Evolutionary conservation across 2,329 filamentous ascomycete genomes (phyloP).

Genomic region (Fusarium sp.): DNA sequence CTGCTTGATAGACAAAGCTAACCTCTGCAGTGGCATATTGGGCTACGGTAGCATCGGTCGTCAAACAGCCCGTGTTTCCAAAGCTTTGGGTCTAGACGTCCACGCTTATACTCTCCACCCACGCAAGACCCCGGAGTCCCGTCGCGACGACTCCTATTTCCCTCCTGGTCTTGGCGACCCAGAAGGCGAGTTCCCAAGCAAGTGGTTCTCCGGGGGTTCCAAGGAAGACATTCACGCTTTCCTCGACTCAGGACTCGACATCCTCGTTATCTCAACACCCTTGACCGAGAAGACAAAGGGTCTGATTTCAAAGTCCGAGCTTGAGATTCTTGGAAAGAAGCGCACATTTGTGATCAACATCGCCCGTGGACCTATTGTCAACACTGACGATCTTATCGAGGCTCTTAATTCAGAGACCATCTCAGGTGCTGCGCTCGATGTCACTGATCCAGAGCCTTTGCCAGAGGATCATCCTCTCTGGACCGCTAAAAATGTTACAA

Average conservation of each 20-base stretch:
- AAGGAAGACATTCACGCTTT: constrained; percentile 63
- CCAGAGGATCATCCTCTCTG: constrained; percentile 76
- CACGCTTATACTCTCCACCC: constrained; percentile 81
- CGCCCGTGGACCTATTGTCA: constrained; percentile 67
- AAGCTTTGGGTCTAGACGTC: constrained; percentile 77
- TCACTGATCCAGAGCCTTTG: constrained; percentile 83
- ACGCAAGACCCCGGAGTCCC: constrained; percentile 74
- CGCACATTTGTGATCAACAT: constrained; percentile 78
- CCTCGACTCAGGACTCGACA: constrained; percentile 63
- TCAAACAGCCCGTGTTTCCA: constrained; percentile 67
- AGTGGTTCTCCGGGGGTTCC: constrained; percentile 64
- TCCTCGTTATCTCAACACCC: constrained; percentile 65
- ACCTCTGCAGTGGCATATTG: constrained; percentile 59
- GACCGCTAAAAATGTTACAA: constrained; percentile 75
- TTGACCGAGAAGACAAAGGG: constrained; percentile 62
- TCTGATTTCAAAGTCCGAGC: constrained; percentile 65
- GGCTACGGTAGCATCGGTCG: constrained; percentile 68
- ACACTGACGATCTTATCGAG: constrained; percentile 69
- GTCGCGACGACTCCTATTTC: constrained; percentile 73
- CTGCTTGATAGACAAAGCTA: background rate
- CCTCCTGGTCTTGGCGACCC: constrained; percentile 74
- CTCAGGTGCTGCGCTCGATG: constrained; percentile 79
- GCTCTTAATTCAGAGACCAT: constrained; percentile 64
- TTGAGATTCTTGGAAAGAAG: constrained; percentile 59
- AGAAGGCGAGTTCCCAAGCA: constrained; percentile 61